Evolutionary conservation across 2,329 filamentous ascomycete species (phyloP), one percentile per base, ranked within the genome.

Genomic region (Ilyonectria robusta): DNA sequence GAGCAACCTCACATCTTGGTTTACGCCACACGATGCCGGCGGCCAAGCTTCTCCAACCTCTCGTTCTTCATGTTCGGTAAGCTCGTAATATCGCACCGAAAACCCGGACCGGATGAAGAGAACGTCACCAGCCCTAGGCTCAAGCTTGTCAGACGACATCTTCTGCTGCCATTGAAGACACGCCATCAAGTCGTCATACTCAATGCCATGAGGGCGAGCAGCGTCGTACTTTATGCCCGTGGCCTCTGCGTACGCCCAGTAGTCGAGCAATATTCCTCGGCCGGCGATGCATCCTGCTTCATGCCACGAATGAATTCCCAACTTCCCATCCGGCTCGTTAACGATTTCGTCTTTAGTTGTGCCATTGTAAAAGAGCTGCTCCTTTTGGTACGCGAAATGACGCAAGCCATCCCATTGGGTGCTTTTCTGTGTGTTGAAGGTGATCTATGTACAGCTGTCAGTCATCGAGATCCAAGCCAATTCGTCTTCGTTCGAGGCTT

Each of bases 331-430:
- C 5, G 21, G 29, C 6, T 37, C 15, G 2, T 40, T 17, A 6
- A 61, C 23, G 33, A 65, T 65, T 3, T 61, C 62, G 3, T 65
- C 50, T 29, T 51, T 46, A 7, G 57, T 65, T 6, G 44, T 56
- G 6, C 58, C 63, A 13, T 66, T 66, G n/a, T 66, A 66, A 29
- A 66, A 66, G 19, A 62, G 57, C 10, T 57, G 51, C 21, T 66
- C 63, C 10, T 62, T 66, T 47, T 66, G 63, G 19, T 62, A 66
- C 13, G 58, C 63, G n/a, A 66, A 66, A 11, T 66, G 63, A 8
- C 58, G 58, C 8, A 66, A 15, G 15, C 63, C 58, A 21, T 66
- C 63, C 63, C 58, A 66, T 21, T 66, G 63, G 1, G 58, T 66
- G 35, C 63, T 66, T 23, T 56, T 55, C 29, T 62, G 63, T 3